These are phyloP conservation scores for Symbiodinium pilosum DNA, from an alignment of 73 alveolate genomes.

Conservation along the genomic window DNA sequence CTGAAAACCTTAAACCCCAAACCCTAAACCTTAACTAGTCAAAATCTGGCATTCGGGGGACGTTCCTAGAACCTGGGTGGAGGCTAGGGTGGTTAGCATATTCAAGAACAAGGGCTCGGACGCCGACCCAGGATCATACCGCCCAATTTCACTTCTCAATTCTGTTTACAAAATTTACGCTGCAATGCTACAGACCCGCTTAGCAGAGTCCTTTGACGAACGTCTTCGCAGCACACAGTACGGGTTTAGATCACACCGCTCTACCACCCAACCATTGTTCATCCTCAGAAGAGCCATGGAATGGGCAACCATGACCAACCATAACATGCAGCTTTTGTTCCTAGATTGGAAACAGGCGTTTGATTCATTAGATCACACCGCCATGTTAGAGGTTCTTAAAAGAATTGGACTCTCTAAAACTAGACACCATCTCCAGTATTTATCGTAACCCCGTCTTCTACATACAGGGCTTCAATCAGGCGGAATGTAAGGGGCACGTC, in stretches of 20 bases:
- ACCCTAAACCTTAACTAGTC: too few species aligned
- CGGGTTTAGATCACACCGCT: not conserved
- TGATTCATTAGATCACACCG: too few species aligned
- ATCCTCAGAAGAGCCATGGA: not conserved
- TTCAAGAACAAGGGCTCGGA: not conserved
- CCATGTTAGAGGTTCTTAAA: too few species aligned
- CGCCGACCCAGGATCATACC: not conserved
- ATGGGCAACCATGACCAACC: not conserved
- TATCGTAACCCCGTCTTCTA: too few species aligned
- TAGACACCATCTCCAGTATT: too few species aligned
- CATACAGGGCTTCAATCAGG: too few species aligned
- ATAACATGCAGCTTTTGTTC: not conserved
- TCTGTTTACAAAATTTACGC: not conserved
- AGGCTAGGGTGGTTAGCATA: not conserved
- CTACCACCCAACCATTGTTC: not conserved
- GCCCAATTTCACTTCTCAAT: not conserved
- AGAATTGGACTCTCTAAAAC: too few species aligned
- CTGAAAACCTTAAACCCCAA: too few species aligned
- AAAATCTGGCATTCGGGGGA: too few species aligned
- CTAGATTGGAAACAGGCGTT: not conserved
- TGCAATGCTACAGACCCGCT: not conserved
- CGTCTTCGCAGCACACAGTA: not conserved
- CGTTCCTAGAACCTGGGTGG: not conserved
- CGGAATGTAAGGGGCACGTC: too few species aligned
- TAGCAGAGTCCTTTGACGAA: not conserved